Evolutionary conservation across 129 eudicot genomes (phyloP), one percentile per base, ranked within the genome.

Genomic region (Tanacetum coccineum): DNA sequence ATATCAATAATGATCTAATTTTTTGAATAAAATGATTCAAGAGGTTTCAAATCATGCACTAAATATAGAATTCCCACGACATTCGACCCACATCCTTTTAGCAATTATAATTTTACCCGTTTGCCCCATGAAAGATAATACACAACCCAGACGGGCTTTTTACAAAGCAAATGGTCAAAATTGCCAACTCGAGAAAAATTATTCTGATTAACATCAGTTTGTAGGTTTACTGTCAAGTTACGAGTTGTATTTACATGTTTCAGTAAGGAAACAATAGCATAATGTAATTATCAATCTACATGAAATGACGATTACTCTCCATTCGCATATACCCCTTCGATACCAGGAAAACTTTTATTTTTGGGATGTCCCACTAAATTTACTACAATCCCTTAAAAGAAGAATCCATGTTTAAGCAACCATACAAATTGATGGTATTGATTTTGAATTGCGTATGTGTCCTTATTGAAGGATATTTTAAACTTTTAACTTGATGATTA

Each of bases 391-490:
- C 59, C 32, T 54, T 50, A 50, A 5, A 14, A 20, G 22, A 55
- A 55, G 60, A 20, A 55, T 2, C 36, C 30, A 55, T 20, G 36
- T 55, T 55, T 0, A 21, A 55, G 36, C 12, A 21, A 55, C 36
- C 36, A 55, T 9, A 20, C 61, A 55, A 18, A 11, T 18, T 21
- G 25, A 21, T 18, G 61, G 22, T 13, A 20, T 21, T 55, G 61
- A 55, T 11, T 55, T 48, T 11, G 15, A 21, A 21, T 18, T 55
- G 14, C 15, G 20, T 54, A n/a, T 18, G 12, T 54, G 9, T 8
- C 59, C 21, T 54, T 54, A 4, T 20, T 54, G 60, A 18, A 54
- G 61, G 61, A 26, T 54, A 54, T 54, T 54, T 54, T 10, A 54
- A 17, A 54, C 26, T 19, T 11, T 54, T 19, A 54, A 19, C 30